Evolutionary conservation across 768 basidiomycete species (phyloP).

Genomic region (Leccinum boreale): DNA sequence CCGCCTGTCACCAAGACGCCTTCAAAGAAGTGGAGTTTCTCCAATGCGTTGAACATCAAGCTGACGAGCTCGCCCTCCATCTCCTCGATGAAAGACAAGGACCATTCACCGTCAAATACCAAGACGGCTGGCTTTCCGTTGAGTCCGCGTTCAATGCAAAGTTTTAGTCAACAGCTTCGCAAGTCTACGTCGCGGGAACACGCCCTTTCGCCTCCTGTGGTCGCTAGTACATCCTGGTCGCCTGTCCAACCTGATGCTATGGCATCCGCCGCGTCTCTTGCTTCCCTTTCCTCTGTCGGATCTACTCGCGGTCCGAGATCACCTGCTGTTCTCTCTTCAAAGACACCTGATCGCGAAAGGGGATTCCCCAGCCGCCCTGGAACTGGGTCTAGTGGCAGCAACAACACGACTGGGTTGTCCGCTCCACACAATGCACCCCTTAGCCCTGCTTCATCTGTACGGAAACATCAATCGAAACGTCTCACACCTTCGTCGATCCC

Average conservation of each 20-base stretch:
- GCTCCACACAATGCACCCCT: conserved; percentile 58
- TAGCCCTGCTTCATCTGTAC: conserved; percentile 68
- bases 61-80: conserved; percentile 64
- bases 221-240: conserved; percentile 56
- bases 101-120: conserved; percentile 30
- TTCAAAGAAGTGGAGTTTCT: conserved; percentile 97
- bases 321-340: conserved; percentile 39
- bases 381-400: conserved; percentile 75
- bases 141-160: conserved; percentile 63
- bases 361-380: conserved; percentile 61
- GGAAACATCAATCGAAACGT: conserved; percentile 66
- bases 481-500: conserved; percentile 92
- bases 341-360: conserved; percentile 60
- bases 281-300: conserved; percentile 70
- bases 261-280: conserved; percentile 72
- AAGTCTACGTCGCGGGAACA: conserved; percentile 71
- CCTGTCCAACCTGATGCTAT: conserved; percentile 72
- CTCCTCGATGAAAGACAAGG: conserved; percentile 48
- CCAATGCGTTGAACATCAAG: conserved; percentile 77
- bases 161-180: conserved; percentile 61
- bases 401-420: conserved; percentile 55
- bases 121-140: conserved; percentile 56
- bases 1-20: conserved; percentile 66
- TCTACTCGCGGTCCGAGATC: conserved; percentile 54
- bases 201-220: conserved; percentile 40